Conservation (phyloP, 148 eudicot species). For the Selenicereus undatus region DNA sequence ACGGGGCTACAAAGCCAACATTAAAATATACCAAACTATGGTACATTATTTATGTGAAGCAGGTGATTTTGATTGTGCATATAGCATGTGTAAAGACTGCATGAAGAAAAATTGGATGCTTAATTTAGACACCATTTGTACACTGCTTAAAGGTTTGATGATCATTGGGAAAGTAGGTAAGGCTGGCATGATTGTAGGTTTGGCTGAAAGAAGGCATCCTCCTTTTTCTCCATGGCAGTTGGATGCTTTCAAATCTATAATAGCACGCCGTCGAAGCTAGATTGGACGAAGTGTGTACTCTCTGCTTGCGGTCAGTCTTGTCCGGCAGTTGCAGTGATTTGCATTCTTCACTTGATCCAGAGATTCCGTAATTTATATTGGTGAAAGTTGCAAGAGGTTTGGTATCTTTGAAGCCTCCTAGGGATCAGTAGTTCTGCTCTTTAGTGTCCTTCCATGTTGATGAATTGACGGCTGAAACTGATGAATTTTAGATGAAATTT, state of each 20-base stretch:
- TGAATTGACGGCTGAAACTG: conserved; percentile 3
- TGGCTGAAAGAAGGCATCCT: conserved; percentile 48
- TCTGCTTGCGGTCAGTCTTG: not conserved
- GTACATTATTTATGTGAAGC: conserved; percentile 69
- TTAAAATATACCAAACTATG: conserved; percentile 78
- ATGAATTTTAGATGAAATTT: conserved; percentile 7
- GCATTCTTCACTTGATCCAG: conserved; percentile 1
- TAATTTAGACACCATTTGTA: conserved; percentile 50
- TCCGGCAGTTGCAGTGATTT: not conserved
- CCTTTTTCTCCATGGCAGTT: conserved; percentile 43
- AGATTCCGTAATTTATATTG: not conserved
- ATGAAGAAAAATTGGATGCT: conserved; percentile 58
- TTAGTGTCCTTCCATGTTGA: not conserved
- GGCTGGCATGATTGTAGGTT: conserved; percentile 45
- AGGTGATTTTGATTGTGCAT: conserved; percentile 61
- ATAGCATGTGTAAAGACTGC: conserved; percentile 62
- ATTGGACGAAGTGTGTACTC: not conserved
- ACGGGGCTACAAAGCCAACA: conserved; percentile 57
- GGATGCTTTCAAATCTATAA: conserved; percentile 40
- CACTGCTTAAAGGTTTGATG: conserved; percentile 55
- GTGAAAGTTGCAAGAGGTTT: not conserved
- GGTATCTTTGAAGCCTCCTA: not conserved
- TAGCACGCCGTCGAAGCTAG: conserved; percentile 28
- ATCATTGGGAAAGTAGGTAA: conserved; percentile 48
- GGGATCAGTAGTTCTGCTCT: not conserved